These are phyloP conservation scores for Achaetomium macrosporum DNA, from an alignment of 2,329 filamentous ascomycete species.

Conservation along the genomic window DNA sequence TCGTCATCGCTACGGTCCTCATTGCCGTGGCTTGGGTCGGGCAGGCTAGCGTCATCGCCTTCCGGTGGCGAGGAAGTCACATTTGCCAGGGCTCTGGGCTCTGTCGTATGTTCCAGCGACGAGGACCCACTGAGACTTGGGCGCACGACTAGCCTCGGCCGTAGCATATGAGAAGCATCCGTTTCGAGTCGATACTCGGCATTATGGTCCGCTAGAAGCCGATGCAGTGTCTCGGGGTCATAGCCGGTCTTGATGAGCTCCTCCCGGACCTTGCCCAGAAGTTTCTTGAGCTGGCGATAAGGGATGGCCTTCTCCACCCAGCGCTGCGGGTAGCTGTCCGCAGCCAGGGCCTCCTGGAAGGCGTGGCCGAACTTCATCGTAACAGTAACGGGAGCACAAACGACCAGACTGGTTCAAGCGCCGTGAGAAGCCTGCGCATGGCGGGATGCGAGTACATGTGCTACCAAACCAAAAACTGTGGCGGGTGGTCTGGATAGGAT, in stretches of 20 bases:
- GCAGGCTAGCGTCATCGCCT: neutral
- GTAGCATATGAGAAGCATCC: conserved; percentile 17
- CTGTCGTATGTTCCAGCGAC: neutral
- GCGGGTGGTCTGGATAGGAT: neutral
- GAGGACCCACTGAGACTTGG: conserved; percentile 46
- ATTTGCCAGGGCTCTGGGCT: conserved; percentile 2
- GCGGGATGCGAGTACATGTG: conserved; percentile 13
- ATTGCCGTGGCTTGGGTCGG: neutral
- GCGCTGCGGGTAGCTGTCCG: conserved; percentile 65
- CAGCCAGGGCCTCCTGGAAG: conserved; percentile 63
- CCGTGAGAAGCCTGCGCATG: conserved; percentile 19
- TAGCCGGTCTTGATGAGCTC: conserved; percentile 69
- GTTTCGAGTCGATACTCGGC: conserved; percentile 30
- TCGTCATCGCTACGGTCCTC: conserved; percentile 15
- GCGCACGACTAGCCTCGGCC: conserved; percentile 26
- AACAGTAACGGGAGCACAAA: conserved; percentile 12
- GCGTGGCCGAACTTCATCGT: conserved; percentile 82
- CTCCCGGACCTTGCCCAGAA: conserved; percentile 70
- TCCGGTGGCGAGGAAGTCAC: conserved; percentile 1
- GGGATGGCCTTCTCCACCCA: conserved; percentile 72
- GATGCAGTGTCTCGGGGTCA: conserved; percentile 62
- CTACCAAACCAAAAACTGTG: neutral
- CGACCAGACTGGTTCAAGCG: conserved; percentile 15
- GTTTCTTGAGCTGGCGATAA: conserved; percentile 82
- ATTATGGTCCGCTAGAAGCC: conserved; percentile 51